phyloP scores from a whole-genome alignment of 352 stramenopile species.

The Stramenopiles sp. region DNA sequence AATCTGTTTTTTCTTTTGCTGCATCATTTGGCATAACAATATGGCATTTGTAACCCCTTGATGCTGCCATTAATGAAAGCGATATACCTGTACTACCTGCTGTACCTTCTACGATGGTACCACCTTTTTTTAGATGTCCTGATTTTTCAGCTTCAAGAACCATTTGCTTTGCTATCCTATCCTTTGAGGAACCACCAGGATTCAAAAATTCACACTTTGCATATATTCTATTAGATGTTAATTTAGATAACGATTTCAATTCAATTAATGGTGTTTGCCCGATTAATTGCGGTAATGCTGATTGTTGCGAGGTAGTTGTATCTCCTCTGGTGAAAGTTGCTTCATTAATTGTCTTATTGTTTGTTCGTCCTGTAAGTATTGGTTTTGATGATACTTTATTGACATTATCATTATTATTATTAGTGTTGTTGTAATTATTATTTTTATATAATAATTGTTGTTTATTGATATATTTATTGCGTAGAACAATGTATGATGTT shows the following conservation, averaged over 20 bases:
- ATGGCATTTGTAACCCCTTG: slow-evolving; percentile 73
- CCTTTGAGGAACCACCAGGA: slow-evolving; percentile 87
- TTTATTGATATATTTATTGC: too few species aligned
- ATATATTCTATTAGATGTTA: slow-evolving; percentile 46
- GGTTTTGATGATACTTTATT: too few species aligned
- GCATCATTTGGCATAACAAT: slow-evolving; percentile 96
- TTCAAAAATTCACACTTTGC: slow-evolving; percentile 91
- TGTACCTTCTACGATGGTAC: slow-evolving; percentile 87
- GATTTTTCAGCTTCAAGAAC: slow-evolving; percentile 69
- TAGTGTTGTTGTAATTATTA: too few species aligned
- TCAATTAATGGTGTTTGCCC: slow-evolving; percentile 74
- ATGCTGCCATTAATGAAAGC: slow-evolving; percentile 67
- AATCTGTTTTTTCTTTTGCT: slow-evolving; percentile 62
- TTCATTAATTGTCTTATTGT: too few species aligned
- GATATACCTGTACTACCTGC: slow-evolving; percentile 92
- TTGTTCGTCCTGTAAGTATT: too few species aligned
- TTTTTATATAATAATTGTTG: too few species aligned
- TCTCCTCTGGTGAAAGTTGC: too few species aligned
- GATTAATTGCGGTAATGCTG: too few species aligned
- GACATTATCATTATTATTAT: too few species aligned
- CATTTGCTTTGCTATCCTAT: slow-evolving; percentile 81
- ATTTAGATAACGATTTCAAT: slow-evolving; percentile 58
- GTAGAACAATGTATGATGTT: too few species aligned
- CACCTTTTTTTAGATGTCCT: slow-evolving; percentile 50
- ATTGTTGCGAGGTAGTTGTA: too few species aligned